Percentiles rank a stretch among this genome's conserved stretches.
Conservation (phyloP, 2,329 filamentous ascomycete genomes). For the Herpotrichia juniperi region DNA sequence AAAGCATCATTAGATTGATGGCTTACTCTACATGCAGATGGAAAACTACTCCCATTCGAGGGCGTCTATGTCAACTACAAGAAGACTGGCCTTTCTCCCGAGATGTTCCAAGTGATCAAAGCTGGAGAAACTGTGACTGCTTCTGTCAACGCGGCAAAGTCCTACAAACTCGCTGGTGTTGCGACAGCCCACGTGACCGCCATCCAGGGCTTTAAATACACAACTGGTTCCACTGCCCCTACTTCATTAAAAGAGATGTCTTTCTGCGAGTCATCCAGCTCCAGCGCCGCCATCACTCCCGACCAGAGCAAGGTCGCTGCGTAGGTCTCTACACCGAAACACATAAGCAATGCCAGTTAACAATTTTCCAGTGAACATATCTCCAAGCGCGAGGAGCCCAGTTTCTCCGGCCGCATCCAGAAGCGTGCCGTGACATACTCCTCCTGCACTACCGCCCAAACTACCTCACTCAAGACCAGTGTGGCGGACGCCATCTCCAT, state of each 20-base stretch:
- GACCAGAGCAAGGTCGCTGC: constrained; percentile 1
- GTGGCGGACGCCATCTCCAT: constrained; percentile 2
- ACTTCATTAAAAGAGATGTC: background rate
- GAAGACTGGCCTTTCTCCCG: background rate
- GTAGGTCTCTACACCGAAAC: background rate
- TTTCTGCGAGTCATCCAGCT: background rate
- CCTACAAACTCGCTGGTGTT: background rate
- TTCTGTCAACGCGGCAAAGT: background rate
- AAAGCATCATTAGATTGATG: background rate
- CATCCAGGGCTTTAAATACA: background rate
- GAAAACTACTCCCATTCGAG: background rate
- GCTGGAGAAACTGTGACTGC: background rate
- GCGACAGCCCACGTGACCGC: background rate
- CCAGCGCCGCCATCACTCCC: background rate
- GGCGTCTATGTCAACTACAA: background rate
- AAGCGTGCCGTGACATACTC: background rate
- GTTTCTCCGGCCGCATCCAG: background rate
- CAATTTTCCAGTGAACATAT: background rate
- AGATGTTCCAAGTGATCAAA: background rate
- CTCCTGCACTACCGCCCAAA: background rate
- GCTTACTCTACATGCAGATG: background rate
- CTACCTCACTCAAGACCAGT: background rate
- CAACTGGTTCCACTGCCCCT: background rate
- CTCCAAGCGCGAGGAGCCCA: background rate
- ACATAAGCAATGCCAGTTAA: background rate